A percentile compares a stretch with the other conserved stretches of the same genome.
These are phyloP conservation scores for Luffa acutangula DNA, from an alignment of 306 rosid species.

Conservation along the genomic window DNA sequence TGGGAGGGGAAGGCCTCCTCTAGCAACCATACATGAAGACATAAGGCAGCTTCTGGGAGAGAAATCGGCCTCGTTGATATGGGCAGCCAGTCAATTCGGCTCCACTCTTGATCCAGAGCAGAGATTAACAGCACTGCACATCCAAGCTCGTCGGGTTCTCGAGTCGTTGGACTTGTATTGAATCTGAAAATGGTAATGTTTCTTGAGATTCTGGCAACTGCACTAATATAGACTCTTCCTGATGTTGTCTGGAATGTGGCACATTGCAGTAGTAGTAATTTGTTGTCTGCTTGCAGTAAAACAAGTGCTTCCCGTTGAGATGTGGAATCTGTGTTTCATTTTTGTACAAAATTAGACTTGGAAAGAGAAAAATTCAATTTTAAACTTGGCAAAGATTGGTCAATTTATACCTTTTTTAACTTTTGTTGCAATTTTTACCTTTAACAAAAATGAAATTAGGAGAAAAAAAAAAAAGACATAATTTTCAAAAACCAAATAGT, in stretches of 20 bases:
- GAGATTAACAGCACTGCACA: conserved; percentile 70
- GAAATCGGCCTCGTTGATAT: conserved; percentile 89
- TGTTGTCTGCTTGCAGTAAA: background rate
- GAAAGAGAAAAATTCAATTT: background rate
- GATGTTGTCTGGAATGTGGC: background rate
- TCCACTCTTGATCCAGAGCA: conserved; percentile 83
- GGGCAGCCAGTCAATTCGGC: conserved; percentile 97
- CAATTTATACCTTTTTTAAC: background rate
- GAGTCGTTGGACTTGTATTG: conserved; percentile 78
- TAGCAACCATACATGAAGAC: conserved; percentile 79
- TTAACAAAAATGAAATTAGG: too few relatives aligned
- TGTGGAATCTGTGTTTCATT: background rate
- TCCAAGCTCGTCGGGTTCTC: conserved; percentile 85
- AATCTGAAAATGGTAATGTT: conserved; percentile 8
- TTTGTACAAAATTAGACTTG: background rate
- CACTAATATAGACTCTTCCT: background rate
- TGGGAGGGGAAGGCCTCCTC: conserved; percentile 58
- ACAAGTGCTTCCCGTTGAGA: background rate
- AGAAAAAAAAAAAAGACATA: too few relatives aligned
- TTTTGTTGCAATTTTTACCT: background rate
- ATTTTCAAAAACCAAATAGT: too few relatives aligned
- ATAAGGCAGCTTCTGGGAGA: conserved; percentile 77
- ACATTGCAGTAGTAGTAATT: background rate
- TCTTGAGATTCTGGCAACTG: background rate
- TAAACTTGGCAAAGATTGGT: background rate